Base-by-base conservation (phyloP, 208 protist species). In the Leishmania tropica region DNA sequence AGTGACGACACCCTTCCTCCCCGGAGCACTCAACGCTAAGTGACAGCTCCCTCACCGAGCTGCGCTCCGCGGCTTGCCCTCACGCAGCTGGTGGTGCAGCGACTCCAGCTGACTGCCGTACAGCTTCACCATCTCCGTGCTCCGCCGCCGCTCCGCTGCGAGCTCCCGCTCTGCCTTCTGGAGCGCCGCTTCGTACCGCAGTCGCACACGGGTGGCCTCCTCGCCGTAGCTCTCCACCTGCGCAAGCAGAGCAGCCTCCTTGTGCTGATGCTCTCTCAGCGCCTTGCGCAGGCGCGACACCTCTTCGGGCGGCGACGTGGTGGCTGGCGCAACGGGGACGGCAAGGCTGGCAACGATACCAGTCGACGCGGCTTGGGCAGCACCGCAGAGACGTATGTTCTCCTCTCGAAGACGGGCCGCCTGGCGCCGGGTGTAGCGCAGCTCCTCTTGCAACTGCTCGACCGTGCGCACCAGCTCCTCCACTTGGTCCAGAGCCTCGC, bases 51-150 rank as follows among this genome's bases (percentile, higher is more conserved):
- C 11, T 82, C 56, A 77, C n/a, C 19, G 79, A 62, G 74, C 21
- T 2, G 71, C 74, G 28, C 64, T 37, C 21, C 17, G 76, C 13
- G 28, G n/a, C 82, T 88, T 77, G 0, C 89, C 82, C 21, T 94
- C 88, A 60, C 84, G 83, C 31, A 96, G 87, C 79, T 94, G 90
- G 8, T 85, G 76, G 67, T 94, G 90, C 54, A 95, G 76, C 19
- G 87, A 88, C 81, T 94, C 83, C 37, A 94, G 73, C 81, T 96
- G 89, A 70, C 82, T 81, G 77, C 88, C 81, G 75, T 92, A 94
- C 31, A 94, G 86, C 79, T 87, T 82, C 76, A 94, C 93, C 76
- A 95, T 71, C 68, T 94, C 88, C 58, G 85, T 83, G 75, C 83
- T 86, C 60, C 89, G 81, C 28, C 76, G 74, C 21, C 89, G 85